Conservation (phyloP, 129 eudicot genomes). For the Escallonia herrerae region DNA sequence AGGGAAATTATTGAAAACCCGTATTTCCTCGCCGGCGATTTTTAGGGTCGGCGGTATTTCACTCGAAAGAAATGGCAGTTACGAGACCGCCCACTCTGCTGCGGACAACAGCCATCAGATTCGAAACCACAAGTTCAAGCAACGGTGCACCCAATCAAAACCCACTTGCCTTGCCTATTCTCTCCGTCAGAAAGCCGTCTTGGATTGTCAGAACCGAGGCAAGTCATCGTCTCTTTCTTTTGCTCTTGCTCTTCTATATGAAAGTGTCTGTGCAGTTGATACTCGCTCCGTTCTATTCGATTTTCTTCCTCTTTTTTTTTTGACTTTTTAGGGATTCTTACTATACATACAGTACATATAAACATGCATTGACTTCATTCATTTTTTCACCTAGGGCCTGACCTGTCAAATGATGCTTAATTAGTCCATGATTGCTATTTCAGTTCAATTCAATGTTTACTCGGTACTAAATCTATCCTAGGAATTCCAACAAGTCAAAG, state of each 20-base stretch:
- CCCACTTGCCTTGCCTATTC: slow-evolving; percentile 28
- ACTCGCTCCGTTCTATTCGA: too few relatives aligned
- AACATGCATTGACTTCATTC: too few relatives aligned
- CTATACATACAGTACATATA: too few relatives aligned
- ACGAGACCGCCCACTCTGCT: slow-evolving; percentile 3
- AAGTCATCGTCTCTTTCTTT: background rate
- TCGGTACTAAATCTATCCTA: too few relatives aligned
- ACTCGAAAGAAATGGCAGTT: background rate
- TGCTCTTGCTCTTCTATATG: background rate
- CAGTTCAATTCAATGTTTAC: too few relatives aligned
- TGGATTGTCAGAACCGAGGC: slow-evolving; percentile 67
- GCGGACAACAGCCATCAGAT: slow-evolving; percentile 19
- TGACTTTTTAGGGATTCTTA: background rate
- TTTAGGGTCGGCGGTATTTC: background rate
- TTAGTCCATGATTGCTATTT: too few relatives aligned
- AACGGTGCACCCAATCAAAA: slow-evolving; percentile 31
- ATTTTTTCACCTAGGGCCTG: too few relatives aligned
- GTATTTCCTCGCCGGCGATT: background rate
- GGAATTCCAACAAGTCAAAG: too few relatives aligned
- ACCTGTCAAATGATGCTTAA: too few relatives aligned
- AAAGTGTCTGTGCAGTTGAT: too few relatives aligned
- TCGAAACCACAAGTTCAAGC: slow-evolving; percentile 20
- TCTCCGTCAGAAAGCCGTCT: slow-evolving; percentile 58
- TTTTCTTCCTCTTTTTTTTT: background rate
- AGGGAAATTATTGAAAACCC: background rate